Conservation (phyloP, 2,329 filamentous ascomycete species). For the Ilyonectria destructans region DNA sequence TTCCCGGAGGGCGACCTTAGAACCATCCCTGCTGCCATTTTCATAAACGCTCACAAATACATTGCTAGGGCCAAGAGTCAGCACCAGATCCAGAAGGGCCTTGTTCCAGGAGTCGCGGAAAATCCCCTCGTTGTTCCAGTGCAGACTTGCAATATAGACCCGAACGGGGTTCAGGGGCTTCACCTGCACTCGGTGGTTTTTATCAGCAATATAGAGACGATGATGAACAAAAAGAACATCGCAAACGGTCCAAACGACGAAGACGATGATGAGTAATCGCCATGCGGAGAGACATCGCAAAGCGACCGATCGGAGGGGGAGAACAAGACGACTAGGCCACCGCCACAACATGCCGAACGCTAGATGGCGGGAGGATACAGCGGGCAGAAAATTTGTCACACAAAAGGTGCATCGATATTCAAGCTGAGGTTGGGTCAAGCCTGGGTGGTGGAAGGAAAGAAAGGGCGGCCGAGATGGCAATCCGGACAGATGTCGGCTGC, state of each 20-base stretch:
- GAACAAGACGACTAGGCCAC: no score
- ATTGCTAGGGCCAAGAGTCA: conserved; percentile 72
- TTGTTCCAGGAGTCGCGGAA: conserved; percentile 74
- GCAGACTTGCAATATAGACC: conserved; percentile 78
- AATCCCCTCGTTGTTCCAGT: conserved; percentile 76
- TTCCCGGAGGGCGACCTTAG: conserved; percentile 71
- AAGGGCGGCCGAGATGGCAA: no score
- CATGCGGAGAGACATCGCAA: neutral
- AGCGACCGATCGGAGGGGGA: neutral
- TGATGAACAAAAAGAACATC: conserved; percentile 4
- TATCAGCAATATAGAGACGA: neutral
- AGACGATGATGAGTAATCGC: neutral
- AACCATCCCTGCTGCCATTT: conserved; percentile 78
- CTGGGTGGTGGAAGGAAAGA: no score
- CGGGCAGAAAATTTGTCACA: no score
- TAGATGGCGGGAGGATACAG: neutral
- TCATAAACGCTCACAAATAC: conserved; percentile 78
- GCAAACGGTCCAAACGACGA: neutral
- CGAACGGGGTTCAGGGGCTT: conserved; percentile 34
- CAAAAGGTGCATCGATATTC: no score
- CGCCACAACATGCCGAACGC: no score
- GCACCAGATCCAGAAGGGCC: conserved; percentile 70
- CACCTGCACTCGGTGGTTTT: neutral
- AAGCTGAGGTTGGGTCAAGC: no score
- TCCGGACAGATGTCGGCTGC: neutral